These are phyloP conservation scores for Diaporthe sp. DNA, from an alignment of 2,329 filamentous ascomycete genomes.

Conservation along the genomic window DNA sequence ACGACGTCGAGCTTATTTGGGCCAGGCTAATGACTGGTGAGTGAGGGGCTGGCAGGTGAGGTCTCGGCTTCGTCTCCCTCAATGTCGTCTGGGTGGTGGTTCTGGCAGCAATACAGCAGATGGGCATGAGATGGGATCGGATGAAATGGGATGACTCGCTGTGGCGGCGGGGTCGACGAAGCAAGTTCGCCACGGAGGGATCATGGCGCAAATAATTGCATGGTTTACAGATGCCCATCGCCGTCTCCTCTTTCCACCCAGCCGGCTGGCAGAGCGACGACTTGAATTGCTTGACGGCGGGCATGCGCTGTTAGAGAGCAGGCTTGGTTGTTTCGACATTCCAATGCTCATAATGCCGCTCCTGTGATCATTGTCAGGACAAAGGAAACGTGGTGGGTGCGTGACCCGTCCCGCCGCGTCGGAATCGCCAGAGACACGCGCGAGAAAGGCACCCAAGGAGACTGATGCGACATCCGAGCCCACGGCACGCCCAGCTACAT, in stretches of 20 bases:
- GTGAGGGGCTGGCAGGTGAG: neutral
- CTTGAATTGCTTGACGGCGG: neutral
- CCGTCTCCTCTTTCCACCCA: neutral
- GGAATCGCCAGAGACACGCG: neutral
- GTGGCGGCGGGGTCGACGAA: conserved; percentile 19
- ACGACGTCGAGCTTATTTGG: neutral
- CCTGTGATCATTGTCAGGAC: neutral
- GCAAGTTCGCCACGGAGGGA: conserved; percentile 17
- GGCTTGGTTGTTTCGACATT: neutral
- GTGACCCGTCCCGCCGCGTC: neutral
- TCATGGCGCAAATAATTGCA: conserved; percentile 12
- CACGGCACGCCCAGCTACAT: neutral
- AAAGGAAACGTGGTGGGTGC: neutral
- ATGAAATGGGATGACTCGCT: conserved; percentile 16
- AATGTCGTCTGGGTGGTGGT: neutral
- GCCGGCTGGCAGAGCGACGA: neutral
- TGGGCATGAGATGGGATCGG: conserved; percentile 6
- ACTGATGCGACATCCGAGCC: conserved; percentile 3
- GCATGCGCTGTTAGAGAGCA: neutral
- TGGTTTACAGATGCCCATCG: neutral
- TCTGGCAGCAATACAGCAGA: neutral
- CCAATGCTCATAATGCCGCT: neutral
- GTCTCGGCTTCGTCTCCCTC: neutral
- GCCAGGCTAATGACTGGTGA: neutral
- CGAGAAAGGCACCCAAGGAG: neutral